Evolutionary conservation across 2,329 filamentous ascomycete genomes (phyloP), one percentile per base, ranked within the genome.

Genomic region (Aspergillus cejpii): DNA sequence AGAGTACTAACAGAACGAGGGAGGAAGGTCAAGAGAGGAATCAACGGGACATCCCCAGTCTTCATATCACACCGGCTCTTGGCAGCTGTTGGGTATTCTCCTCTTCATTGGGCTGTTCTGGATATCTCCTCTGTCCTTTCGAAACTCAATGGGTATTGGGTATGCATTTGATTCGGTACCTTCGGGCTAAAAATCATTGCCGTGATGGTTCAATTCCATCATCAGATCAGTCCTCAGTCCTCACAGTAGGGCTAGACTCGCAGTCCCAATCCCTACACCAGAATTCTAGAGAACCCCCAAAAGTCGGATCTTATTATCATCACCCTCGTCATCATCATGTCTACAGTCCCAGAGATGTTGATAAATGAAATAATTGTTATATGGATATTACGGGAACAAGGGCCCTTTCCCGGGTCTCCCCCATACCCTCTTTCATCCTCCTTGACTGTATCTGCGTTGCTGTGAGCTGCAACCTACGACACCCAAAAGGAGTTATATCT

Each of bases 51-150:
- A 24, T 24, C 8, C 4, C 8, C 23, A 24, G 23, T 24, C 23
- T 24, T 8, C 23, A n/a, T 24, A 5, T 24, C 33, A 43, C 41
- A 43, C 41, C 31, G 41, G 37, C 31, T 37, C 24, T 38, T 43
- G 34, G 41, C 41, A 37, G 17, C 12, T n/a, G 17, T n/a, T n/a
- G n/a, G n/a, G n/a, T n/a, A n/a, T n/a, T n/a, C n/a, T n/a, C n/a
- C n/a, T n/a, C n/a, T n/a, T n/a, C n/a, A n/a, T n/a, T n/a, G n/a
- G n/a, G n/a, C n/a, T n/a, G n/a, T n/a, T n/a, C n/a, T n/a, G n/a
- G n/a, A n/a, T n/a, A n/a, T n/a, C n/a, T n/a, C n/a, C n/a, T n/a
- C n/a, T n/a, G n/a, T n/a, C n/a, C n/a, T n/a, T n/a, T n/a, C 6
- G 11, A 28, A 34, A 34, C 31, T 34, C 31, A 34, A 34, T 19